phyloP scores from a whole-genome alignment of 768 basidiomycete genomes.

The Agrocybe chaxingu region DNA sequence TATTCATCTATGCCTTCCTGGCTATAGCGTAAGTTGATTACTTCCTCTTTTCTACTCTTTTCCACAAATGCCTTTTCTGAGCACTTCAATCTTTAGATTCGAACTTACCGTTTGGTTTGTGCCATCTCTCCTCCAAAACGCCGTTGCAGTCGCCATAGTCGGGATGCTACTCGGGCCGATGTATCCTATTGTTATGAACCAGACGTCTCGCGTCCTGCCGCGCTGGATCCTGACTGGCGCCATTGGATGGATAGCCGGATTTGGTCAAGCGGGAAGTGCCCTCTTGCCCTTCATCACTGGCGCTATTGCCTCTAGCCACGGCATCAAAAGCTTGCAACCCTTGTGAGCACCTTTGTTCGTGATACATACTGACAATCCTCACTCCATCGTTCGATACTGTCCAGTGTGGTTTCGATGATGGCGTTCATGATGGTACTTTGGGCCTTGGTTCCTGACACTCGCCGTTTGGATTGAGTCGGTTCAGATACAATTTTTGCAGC shows the following conservation, averaged over 20 bases:
- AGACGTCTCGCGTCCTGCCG: constrained; percentile 61
- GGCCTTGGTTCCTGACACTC: too few species aligned
- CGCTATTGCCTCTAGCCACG: constrained; percentile 58
- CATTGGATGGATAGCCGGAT: constrained; percentile 60
- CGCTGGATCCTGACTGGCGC: constrained; percentile 56
- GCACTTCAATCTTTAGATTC: constrained; percentile 33
- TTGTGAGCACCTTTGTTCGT: constrained; percentile 37
- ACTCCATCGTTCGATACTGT: too few species aligned
- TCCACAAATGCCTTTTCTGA: too few species aligned
- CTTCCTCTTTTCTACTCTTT: background rate
- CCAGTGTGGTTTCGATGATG: too few species aligned
- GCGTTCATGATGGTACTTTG: too few species aligned
- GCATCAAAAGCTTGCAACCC: constrained; percentile 52
- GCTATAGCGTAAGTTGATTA: constrained; percentile 40
- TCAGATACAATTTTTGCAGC: too few species aligned
- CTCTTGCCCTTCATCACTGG: constrained; percentile 68
- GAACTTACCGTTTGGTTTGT: constrained; percentile 70
- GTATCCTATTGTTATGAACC: constrained; percentile 72
- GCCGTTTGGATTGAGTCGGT: too few species aligned
- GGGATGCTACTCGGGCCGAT: constrained; percentile 74
- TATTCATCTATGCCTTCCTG: constrained; percentile 50
- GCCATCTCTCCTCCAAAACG: constrained; percentile 62
- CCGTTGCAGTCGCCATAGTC: constrained; percentile 59
- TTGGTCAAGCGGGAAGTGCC: constrained; percentile 69
- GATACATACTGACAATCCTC: background rate